These are phyloP conservation scores for Carnegiea gigantea DNA, from an alignment of 179 eudicot genomes.

Conservation along the genomic window DNA sequence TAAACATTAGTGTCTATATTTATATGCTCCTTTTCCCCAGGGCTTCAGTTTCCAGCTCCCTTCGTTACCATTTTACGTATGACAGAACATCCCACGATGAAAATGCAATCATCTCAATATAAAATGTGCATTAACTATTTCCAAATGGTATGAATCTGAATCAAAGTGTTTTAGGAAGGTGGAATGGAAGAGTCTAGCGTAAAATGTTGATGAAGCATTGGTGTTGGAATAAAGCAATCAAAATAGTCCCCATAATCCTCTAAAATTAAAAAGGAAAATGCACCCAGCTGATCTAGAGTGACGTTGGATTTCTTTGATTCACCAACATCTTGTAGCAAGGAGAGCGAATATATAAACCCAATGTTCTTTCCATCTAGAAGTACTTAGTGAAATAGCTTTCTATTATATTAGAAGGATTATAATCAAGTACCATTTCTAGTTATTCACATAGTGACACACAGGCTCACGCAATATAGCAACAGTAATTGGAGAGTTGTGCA, in stretches of 20 bases:
- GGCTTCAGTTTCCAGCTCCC: background rate
- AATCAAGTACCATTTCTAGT: background rate
- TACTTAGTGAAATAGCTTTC: background rate
- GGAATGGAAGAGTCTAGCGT: background rate
- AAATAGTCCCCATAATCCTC: background rate
- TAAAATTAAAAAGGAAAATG: too few relatives aligned
- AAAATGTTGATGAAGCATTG: too few relatives aligned
- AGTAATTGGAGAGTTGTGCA: background rate
- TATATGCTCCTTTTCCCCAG: background rate
- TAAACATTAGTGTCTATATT: too few relatives aligned
- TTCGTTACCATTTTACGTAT: background rate
- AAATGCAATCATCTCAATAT: background rate
- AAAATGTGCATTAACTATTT: background rate
- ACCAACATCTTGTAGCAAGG: too few relatives aligned
- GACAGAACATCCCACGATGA: background rate
- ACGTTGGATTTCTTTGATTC: too few relatives aligned
- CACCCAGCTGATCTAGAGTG: background rate
- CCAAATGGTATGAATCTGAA: background rate
- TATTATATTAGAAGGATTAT: background rate
- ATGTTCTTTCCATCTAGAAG: background rate
- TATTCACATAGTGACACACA: background rate
- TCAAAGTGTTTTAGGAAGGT: background rate
- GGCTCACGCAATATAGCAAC: background rate
- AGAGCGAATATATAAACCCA: too few relatives aligned
- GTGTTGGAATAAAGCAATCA: background rate